Conservation (phyloP, 208 protist genomes). For the Strigomonas culicis region DNA sequence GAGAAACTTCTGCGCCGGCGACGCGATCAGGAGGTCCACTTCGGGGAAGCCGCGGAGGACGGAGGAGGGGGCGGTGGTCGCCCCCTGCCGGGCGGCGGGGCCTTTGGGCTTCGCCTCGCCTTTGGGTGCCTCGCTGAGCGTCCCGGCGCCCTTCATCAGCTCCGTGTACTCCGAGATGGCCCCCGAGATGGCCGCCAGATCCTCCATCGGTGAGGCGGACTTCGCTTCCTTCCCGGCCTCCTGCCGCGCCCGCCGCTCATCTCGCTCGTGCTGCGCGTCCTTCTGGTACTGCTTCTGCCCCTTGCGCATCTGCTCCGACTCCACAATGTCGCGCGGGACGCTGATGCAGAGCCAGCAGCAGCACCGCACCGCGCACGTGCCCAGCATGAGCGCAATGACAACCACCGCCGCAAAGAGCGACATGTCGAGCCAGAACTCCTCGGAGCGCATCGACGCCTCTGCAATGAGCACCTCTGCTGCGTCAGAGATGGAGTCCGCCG, state of each 20-base stretch:
- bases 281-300: constrained; percentile 30
- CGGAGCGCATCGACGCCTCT: constrained; percentile 16
- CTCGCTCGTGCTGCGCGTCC: constrained; percentile 22
- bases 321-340: constrained; percentile 20
- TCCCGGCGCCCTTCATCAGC: background rate
- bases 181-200: constrained; percentile 21
- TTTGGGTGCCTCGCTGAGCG: background rate
- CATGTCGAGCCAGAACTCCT: constrained; percentile 42
- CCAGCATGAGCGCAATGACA: constrained; percentile 21
- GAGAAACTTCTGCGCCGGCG: constrained; percentile 54
- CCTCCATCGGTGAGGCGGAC: constrained; percentile 16
- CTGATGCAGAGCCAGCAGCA: constrained; percentile 34
- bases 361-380: constrained; percentile 32
- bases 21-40: constrained; percentile 58
- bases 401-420: constrained; percentile 20
- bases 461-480: constrained; percentile 29
- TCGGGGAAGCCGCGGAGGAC: constrained; percentile 49
- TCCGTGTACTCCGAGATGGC: constrained; percentile 13
- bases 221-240: constrained; percentile 24
- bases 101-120: background rate
- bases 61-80: constrained; percentile 27
- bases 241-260: constrained; percentile 17
- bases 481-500: constrained; percentile 29
- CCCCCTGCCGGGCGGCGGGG: background rate
- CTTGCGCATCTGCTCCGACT: constrained; percentile 23